Evolutionary conservation across 176 grass and related monocot genomes (phyloP).

Genomic region (Themeda triandra): DNA sequence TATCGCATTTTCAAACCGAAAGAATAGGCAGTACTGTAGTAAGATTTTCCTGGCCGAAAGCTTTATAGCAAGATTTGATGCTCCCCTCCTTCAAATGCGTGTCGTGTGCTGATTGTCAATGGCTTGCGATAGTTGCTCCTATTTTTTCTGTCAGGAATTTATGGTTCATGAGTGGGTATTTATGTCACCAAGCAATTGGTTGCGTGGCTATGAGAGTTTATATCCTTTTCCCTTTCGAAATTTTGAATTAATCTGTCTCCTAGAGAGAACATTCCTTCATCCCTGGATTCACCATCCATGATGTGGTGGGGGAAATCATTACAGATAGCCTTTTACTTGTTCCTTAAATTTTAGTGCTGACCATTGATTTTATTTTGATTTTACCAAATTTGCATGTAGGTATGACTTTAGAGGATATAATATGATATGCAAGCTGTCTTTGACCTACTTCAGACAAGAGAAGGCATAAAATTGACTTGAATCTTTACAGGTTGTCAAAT

Average conservation of each 20-base stretch:
- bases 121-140: not conserved
- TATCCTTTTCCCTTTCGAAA: not conserved
- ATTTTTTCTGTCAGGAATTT: not conserved
- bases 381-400: not conserved
- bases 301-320: conserved; percentile 16
- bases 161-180: not conserved
- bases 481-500: conserved; percentile 3
- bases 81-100: not conserved
- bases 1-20: conserved; percentile 4
- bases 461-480: not conserved
- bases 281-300: not conserved
- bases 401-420: conserved; percentile 7
- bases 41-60: not conserved
- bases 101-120: conserved; percentile 24
- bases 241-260: conserved; percentile 13
- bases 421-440: conserved; percentile 2
- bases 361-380: conserved; percentile 24
- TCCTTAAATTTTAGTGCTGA: not conserved
- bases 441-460: conserved; percentile 16
- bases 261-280: not conserved
- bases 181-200: conserved; percentile 26
- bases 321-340: not conserved
- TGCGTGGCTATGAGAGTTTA: not conserved
- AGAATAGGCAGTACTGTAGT: not conserved
- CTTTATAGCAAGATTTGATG: not conserved